Evolutionary conservation across 202 grass and related monocot genomes (phyloP), one percentile per base, ranked within the genome.

Genomic region (Digitaria exilis): DNA sequence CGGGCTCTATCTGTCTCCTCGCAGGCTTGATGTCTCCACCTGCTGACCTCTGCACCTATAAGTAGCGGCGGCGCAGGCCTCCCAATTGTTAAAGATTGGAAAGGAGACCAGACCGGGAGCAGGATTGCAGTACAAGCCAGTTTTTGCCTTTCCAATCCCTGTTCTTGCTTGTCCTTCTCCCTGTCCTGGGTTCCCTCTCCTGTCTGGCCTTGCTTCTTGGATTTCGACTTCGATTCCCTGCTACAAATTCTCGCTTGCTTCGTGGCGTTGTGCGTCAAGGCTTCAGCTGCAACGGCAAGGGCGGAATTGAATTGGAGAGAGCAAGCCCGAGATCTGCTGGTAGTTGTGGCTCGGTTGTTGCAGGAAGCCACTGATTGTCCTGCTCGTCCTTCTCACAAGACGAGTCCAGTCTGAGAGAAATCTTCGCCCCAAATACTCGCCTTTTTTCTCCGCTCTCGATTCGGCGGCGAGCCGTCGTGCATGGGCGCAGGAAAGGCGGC

Each of bases 401-500:
- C 4, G 50, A 48, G 41, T 48, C 32, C 45, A 19, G 15, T 3
- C 24, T 13, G 4, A 34, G 25, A 78, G 37, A 43, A 63, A 46
- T 87, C 34, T 46, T 41, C 42, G 69, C n/a, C 67, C 69, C 64
- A 26, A 65, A 52, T 73, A 66, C 34, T 70, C 42, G 24, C 52
- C 56, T n/a, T n/a, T n/a, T 13, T 43, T 43, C 56, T n/a, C 71
- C 73, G 34, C 75, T 60, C 51, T 52, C 49, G 21, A 77, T 66
- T 70, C 57, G 45, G 35, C 61, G 44, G 65, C 71, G 37, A 65
- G 46, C 32, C 41, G 37, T 61, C 51, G 18, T 75, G 24, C 76
- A 83, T 89, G 81, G 86, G 83, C 71, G 80, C 54, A 59, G 64
- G 69, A 75, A 91, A 78, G 73, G 67, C 37, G 80, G 81, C 68